These are phyloP conservation scores for Crucihimalaya himalaica DNA, from an alignment of 345 rosid genomes.

Conservation along the genomic window DNA sequence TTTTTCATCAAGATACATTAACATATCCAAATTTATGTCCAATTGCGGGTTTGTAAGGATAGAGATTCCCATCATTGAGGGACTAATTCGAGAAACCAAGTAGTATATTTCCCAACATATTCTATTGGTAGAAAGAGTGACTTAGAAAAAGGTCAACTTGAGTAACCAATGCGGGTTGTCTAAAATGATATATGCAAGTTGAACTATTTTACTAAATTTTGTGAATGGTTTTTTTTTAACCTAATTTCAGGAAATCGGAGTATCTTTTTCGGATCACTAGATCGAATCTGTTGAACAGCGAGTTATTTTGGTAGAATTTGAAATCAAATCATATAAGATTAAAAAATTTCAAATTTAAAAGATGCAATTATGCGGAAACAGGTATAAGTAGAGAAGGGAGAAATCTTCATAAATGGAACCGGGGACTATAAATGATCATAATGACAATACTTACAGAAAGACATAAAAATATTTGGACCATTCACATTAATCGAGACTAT, in stretches of 20 bases:
- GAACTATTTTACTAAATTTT: slow-evolving; percentile 7
- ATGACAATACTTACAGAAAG: slow-evolving; percentile 20
- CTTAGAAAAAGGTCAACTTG: slow-evolving; percentile 24
- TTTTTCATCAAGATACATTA: background rate
- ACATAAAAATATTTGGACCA: slow-evolving; percentile 31
- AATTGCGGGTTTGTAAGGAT: slow-evolving; percentile 12
- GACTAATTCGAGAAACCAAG: slow-evolving; percentile 12
- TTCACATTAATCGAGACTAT: slow-evolving; percentile 31
- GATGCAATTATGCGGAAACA: background rate
- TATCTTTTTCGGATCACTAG: background rate
- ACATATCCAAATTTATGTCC: background rate
- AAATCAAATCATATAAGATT: background rate
- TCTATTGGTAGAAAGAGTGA: background rate
- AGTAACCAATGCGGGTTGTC: slow-evolving; percentile 3
- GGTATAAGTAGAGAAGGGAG: background rate
- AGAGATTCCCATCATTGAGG: background rate
- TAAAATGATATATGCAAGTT: slow-evolving; percentile 11
- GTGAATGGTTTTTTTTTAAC: background rate
- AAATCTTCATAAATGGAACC: slow-evolving; percentile 13
- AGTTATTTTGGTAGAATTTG: background rate
- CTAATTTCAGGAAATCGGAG: background rate
- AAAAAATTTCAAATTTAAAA: background rate
- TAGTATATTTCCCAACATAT: background rate
- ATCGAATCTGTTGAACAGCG: background rate
- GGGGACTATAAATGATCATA: slow-evolving; percentile 33